These are phyloP conservation scores for Rhodotorula sp. DNA, from an alignment of 1,284 basidiomycete species.

Conservation along the genomic window DNA sequence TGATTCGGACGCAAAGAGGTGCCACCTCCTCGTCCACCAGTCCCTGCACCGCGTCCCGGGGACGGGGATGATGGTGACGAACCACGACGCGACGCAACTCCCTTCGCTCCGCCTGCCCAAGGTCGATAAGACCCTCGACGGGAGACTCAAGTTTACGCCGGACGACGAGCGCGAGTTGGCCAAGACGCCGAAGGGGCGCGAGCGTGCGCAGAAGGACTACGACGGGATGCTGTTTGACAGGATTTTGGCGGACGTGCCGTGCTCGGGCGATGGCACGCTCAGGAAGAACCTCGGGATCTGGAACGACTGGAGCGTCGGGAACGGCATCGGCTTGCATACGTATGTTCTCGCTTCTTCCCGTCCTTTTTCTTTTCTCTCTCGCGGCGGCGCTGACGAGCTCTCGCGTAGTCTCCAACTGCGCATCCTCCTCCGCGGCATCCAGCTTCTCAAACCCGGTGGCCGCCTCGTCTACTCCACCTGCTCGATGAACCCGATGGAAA, in stretches of 20 bases:
- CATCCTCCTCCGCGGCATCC: conserved; percentile 88
- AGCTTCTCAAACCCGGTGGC: conserved; percentile 78
- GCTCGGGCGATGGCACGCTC: conserved; percentile 94
- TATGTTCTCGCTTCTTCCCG: conserved; percentile 51
- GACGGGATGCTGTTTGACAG: conserved; percentile 77
- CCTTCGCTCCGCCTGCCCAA: conserved; percentile 52
- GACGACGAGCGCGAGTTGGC: conserved; percentile 38
- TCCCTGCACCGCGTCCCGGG: conserved; percentile 83
- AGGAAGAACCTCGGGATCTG: conserved; percentile 95
- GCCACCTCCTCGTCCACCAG: conserved; percentile 96
- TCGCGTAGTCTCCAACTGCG: conserved; percentile 74
- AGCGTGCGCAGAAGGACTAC: conserved; percentile 36
- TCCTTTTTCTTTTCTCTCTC: neutral
- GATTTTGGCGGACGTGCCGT: conserved; percentile 95
- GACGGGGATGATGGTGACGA: conserved; percentile 90
- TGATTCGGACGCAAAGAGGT: conserved; percentile 88
- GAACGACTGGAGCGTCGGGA: conserved; percentile 84
- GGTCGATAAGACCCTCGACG: neutral
- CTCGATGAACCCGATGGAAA: conserved; percentile 94
- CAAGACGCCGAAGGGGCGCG: conserved; percentile 23
- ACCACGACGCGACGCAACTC: conserved; percentile 88
- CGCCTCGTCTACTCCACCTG: conserved; percentile 97
- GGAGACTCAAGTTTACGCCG: conserved; percentile 13
- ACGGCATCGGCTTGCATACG: conserved; percentile 88
- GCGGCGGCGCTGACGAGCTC: neutral